phyloP scores from a whole-genome alignment of 1,139 yeast species.

The Hyphopichia fennica region DNA sequence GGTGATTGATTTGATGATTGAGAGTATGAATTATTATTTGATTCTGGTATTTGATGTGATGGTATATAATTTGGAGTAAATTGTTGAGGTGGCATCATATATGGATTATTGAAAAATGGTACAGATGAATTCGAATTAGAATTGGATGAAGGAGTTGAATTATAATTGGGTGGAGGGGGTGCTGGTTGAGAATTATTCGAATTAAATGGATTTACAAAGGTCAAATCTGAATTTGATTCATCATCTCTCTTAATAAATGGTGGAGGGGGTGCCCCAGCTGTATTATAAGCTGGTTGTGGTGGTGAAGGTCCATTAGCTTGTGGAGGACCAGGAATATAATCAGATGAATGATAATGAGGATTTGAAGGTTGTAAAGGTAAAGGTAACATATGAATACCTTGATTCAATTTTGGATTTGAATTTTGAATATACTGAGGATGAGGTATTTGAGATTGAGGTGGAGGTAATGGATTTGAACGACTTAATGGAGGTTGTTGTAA shows the following conservation, averaged over 20 bases:
- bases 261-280: slow-evolving; percentile 4
- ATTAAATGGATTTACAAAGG: slow-evolving; percentile 23
- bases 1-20: slow-evolving; percentile 2
- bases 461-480: background rate
- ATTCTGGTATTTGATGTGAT: background rate
- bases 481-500: slow-evolving; percentile 18
- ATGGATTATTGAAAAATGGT: slow-evolving; percentile 10
- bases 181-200: background rate
- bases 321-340: background rate
- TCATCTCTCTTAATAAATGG: slow-evolving; percentile 13
- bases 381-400: slow-evolving; percentile 1
- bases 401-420: slow-evolving; percentile 1
- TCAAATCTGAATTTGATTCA: slow-evolving; percentile 11
- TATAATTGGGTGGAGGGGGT: background rate
- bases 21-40: slow-evolving; percentile 1
- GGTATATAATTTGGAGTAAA: slow-evolving; percentile 2
- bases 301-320: background rate
- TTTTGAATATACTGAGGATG: slow-evolving; percentile 3
- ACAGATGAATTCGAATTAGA: background rate
- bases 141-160: background rate
- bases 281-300: slow-evolving; percentile 2
- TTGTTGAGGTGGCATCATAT: slow-evolving; percentile 10
- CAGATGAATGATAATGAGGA: background rate
- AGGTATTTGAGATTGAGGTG: slow-evolving; percentile 5
- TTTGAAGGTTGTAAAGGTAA: background rate